Conservation (phyloP, 306 rosid species). For the Notholithocarpus densiflorus region DNA sequence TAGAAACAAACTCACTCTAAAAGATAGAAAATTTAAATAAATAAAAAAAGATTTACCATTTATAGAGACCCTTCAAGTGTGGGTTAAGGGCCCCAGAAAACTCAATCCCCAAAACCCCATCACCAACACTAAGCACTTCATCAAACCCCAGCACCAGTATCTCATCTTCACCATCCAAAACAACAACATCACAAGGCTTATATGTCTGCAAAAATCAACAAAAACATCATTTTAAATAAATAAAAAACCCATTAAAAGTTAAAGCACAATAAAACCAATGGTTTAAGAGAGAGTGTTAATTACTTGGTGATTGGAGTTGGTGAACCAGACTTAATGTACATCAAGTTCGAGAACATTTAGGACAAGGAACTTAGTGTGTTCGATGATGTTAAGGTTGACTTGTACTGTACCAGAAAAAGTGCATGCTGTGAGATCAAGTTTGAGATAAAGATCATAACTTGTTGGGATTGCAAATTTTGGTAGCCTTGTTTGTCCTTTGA, state of each 20-base stretch:
- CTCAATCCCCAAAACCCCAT: constrained; percentile 49
- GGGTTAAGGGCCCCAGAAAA: constrained; percentile 55
- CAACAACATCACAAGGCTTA: constrained; percentile 47
- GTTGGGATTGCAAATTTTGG: constrained; percentile 52
- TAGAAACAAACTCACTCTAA: too few species aligned
- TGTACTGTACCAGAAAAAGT: constrained; percentile 45
- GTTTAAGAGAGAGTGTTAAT: neutral
- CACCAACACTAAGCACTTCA: constrained; percentile 45
- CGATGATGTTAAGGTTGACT: constrained; percentile 30
- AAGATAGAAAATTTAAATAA: too few species aligned
- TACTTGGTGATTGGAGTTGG: constrained; percentile 43
- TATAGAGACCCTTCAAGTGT: constrained; percentile 54
- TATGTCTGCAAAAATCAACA: constrained; percentile 22
- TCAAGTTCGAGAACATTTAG: constrained; percentile 52
- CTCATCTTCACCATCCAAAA: constrained; percentile 51
- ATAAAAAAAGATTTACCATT: constrained; percentile 23
- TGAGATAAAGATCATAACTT: constrained; percentile 51
- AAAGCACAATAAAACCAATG: neutral
- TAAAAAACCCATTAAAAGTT: too few species aligned
- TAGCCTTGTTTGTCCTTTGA: constrained; percentile 52
- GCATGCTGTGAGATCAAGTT: constrained; percentile 46
- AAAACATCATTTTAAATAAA: neutral
- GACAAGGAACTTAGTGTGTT: constrained; percentile 43
- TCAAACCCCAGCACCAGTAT: constrained; percentile 51
- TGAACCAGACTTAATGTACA: constrained; percentile 38